These are phyloP conservation scores for Ilyonectria sp. DNA, from an alignment of 2,329 filamentous ascomycete genomes.

Conservation along the genomic window DNA sequence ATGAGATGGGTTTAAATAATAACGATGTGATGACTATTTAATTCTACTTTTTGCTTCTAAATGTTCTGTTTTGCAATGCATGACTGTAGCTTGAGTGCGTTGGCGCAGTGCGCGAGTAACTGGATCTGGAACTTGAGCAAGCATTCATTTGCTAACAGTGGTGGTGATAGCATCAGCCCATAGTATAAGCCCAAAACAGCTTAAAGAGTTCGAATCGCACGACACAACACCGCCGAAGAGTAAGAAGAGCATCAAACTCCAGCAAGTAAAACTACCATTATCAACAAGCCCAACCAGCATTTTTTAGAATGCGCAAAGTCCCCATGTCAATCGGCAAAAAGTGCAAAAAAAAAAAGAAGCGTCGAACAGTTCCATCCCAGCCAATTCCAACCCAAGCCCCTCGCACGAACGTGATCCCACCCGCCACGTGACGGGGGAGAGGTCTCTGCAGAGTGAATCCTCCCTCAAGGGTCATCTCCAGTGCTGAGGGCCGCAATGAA, in stretches of 20 bases:
- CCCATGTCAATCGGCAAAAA: conserved; percentile 30
- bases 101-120: neutral
- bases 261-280: neutral
- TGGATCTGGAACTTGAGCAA: neutral
- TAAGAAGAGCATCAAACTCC: neutral
- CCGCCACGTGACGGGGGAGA: conserved; percentile 80
- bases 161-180: neutral
- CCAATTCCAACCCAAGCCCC: conserved; percentile 69
- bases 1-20: conserved; percentile 30
- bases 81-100: neutral
- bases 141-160: neutral
- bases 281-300: conserved; percentile 1
- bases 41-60: neutral
- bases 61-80: neutral
- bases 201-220: conserved; percentile 11
- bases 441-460: conserved; percentile 80
- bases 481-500: conserved; percentile 72
- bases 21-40: conserved; percentile 22
- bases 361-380: conserved; percentile 71
- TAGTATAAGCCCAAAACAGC: neutral
- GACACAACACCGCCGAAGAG: neutral
- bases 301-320: conserved; percentile 3
- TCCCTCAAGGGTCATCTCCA: conserved; percentile 80
- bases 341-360: conserved; percentile 56
- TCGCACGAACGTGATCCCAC: conserved; percentile 75